Evolutionary conservation across 2,329 filamentous ascomycete species (phyloP), one percentile per base, ranked within the genome.

Genomic region (Cordyceps sp.): DNA sequence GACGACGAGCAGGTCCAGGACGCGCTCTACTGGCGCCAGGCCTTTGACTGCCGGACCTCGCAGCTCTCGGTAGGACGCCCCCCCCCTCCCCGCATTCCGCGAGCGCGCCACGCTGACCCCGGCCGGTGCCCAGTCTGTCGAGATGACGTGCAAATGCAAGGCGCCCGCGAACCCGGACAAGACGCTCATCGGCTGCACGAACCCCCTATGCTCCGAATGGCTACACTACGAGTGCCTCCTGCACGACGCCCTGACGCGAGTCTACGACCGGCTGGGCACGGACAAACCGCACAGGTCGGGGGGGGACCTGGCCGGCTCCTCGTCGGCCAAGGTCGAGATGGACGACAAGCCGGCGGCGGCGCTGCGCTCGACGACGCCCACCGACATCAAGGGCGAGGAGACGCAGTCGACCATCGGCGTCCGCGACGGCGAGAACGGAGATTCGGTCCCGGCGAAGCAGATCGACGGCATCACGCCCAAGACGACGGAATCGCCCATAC

Each of bases 21-120:
- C 35, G 65, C 62, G 12, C 52, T 76, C 4, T 78, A 75, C 45
- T 78, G 73, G 71, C 58, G 73, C 15, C 73, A 78, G 44, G 71
- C 68, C 0, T 65, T 72, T 20, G 68, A 78, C 41, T 62, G 67
- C 33, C 55, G 63, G 27, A 70, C 60, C 22, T 54, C 62, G 35
- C 66, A 72, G 39, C 58, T 76, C 17, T 73, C 71, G 31, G 72
- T 75, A 58, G 42, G 68, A 47, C 10, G 13, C 20, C 14, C 15
- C 9, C 8, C 26, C 16, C 25, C n/a, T n/a, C n/a, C 6, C 9
- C n/a, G 15, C 14, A 5, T 16, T 16, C n/a, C 25, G 8, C n/a
- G n/a, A n/a, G n/a, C n/a, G n/a, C n/a, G n/a, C n/a, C n/a, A n/a
- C n/a, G n/a, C n/a, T n/a, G n/a, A n/a, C n/a, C n/a, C n/a, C n/a